Percentiles rank a stretch among this genome's conserved stretches.
phyloP scores from a whole-genome alignment of 2,329 filamentous ascomycete species.

The Herpotrichia juniperi region DNA sequence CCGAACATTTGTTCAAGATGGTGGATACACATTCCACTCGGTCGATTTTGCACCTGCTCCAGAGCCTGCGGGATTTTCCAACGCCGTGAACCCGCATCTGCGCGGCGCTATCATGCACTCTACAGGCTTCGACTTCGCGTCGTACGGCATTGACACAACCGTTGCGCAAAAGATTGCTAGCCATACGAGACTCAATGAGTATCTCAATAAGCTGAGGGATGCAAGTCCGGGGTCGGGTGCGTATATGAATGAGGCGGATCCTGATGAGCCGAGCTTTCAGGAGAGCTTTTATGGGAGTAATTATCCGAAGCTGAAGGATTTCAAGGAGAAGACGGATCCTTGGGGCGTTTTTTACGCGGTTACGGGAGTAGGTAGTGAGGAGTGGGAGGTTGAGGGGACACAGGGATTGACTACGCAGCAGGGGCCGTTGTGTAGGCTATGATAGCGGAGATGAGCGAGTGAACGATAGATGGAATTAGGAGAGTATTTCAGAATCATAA shows the following conservation, averaged over 20 bases:
- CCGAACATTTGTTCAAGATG: conserved; percentile 30
- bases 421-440: conserved; percentile 30
- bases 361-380: conserved; percentile 31
- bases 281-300: conserved; percentile 32
- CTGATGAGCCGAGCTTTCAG: conserved; percentile 33
- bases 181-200: conserved; percentile 27
- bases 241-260: conserved; percentile 44
- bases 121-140: conserved; percentile 30
- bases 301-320: conserved; percentile 26
- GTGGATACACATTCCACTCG: conserved; percentile 32
- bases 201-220: conserved; percentile 30
- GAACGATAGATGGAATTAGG: background rate
- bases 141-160: conserved; percentile 22
- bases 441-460: background rate
- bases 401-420: conserved; percentile 33
- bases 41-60: conserved; percentile 32
- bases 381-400: conserved; percentile 29
- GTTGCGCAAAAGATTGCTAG: conserved; percentile 26
- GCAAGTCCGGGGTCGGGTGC: conserved; percentile 33
- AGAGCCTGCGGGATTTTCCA: conserved; percentile 31
- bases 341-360: conserved; percentile 35
- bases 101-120: conserved; percentile 33
- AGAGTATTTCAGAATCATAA: too few species aligned
- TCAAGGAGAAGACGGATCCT: conserved; percentile 33
- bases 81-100: conserved; percentile 27